A percentile compares a stretch with the other conserved stretches of the same genome.
phyloP scores from a whole-genome alignment of 2,329 filamentous ascomycete species.

The Exophiala oligosperma region DNA sequence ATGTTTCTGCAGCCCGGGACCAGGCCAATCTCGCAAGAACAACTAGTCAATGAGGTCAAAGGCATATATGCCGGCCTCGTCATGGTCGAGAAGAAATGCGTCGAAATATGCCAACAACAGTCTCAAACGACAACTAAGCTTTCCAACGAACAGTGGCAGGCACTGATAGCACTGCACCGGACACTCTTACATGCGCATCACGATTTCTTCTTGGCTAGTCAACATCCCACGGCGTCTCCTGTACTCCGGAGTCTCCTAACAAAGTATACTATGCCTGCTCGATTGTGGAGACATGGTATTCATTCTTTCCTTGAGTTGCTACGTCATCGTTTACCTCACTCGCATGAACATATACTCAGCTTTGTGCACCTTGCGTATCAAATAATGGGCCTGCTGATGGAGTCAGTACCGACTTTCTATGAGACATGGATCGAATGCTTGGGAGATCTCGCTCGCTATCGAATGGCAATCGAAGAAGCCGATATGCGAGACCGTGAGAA shows the following conservation, averaged over 20 bases:
- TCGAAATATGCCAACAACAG: too few relatives aligned
- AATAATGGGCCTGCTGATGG: conserved; percentile 83
- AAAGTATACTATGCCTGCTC: conserved; percentile 86
- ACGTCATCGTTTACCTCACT: conserved; percentile 70
- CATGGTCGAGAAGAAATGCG: too few relatives aligned
- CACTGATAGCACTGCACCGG: conserved; percentile 76
- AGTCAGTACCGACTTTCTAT: conserved; percentile 78
- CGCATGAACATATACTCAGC: conserved; percentile 82
- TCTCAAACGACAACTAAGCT: too few relatives aligned
- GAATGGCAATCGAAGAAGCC: conserved; percentile 89
- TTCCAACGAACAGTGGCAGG: conserved; percentile 42
- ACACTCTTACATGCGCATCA: conserved; percentile 80
- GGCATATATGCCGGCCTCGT: too few relatives aligned
- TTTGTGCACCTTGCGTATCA: conserved; percentile 89
- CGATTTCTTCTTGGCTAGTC: conserved; percentile 81
- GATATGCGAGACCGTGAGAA: conserved; percentile 61
- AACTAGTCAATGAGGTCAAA: too few relatives aligned
- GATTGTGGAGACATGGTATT: conserved; percentile 94
- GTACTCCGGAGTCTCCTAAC: conserved; percentile 67
- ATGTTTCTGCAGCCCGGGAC: too few relatives aligned
- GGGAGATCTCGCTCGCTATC: conserved; percentile 79
- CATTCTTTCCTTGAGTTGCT: conserved; percentile 45
- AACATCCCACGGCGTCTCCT: conserved; percentile 75
- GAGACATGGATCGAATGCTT: conserved; percentile 94
- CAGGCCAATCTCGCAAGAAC: too few relatives aligned